Percentiles rank a stretch among this genome's conserved stretches.
These are phyloP conservation scores for Ceratobasidium sp. DNA, from an alignment of 1,284 basidiomycete species.

Conservation along the genomic window DNA sequence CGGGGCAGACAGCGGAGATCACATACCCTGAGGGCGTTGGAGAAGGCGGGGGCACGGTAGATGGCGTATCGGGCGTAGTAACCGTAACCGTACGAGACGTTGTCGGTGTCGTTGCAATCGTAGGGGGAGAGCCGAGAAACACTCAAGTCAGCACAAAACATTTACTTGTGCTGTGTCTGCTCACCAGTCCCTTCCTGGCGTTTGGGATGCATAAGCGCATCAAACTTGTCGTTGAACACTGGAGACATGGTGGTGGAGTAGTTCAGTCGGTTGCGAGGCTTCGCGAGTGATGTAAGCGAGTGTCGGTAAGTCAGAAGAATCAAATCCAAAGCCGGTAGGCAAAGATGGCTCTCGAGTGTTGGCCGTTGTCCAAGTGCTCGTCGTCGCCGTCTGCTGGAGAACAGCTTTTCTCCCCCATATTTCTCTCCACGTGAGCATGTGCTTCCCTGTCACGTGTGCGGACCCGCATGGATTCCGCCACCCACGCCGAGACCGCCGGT, in stretches of 20 bases:
- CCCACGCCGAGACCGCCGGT: background rate
- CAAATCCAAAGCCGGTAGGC: background rate
- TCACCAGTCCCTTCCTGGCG: slow-evolving; percentile 29
- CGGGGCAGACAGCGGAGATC: slow-evolving; percentile 1
- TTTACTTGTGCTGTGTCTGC: background rate
- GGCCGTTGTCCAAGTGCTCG: slow-evolving; percentile 6
- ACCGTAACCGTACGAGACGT: background rate
- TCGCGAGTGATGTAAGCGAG: slow-evolving; percentile 37
- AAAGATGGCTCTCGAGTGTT: background rate
- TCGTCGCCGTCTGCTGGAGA: slow-evolving; percentile 9
- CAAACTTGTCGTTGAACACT: slow-evolving; percentile 27
- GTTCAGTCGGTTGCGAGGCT: slow-evolving; percentile 29
- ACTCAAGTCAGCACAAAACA: slow-evolving; percentile 15
- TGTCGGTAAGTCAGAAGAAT: slow-evolving; percentile 19
- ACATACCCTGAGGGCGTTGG: slow-evolving; percentile 11
- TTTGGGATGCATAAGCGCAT: slow-evolving; percentile 29
- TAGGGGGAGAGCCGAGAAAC: background rate
- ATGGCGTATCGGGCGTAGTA: background rate
- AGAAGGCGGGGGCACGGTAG: slow-evolving; percentile 1
- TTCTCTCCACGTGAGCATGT: slow-evolving; percentile 26
- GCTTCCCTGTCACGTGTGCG: slow-evolving; percentile 22
- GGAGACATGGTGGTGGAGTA: background rate
- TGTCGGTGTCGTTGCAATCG: background rate
- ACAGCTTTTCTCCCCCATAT: slow-evolving; percentile 1
- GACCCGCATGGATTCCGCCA: background rate